Evolutionary conservation across 768 basidiomycete species (phyloP).

Genomic region (Hortiboletus campestris): DNA sequence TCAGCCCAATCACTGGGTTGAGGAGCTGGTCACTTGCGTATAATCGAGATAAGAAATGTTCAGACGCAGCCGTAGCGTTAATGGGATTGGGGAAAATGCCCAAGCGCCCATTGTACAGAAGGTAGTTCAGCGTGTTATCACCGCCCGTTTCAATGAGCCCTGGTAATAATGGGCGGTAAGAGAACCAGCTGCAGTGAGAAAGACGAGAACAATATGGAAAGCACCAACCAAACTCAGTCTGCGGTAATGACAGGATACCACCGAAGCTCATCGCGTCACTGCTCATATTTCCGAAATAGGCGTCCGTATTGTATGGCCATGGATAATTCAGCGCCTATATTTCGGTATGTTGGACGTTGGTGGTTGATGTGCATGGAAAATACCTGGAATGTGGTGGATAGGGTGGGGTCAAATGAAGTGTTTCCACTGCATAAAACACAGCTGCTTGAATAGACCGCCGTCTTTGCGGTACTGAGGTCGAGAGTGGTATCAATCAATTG

Average conservation of each 20-base stretch:
- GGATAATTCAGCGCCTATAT: conserved; percentile 8
- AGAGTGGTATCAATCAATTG: conserved; percentile 16
- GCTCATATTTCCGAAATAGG: conserved; percentile 13
- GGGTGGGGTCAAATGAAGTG: conserved; percentile 10
- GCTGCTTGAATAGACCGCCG: conserved; percentile 19
- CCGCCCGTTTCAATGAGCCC: conserved; percentile 19
- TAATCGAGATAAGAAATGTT: conserved; percentile 15
- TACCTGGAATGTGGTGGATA: conserved; percentile 20
- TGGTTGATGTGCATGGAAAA: background rate
- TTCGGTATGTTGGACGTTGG: background rate
- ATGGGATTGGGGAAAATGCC: conserved; percentile 23
- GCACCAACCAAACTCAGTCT: conserved; percentile 15
- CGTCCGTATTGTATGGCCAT: conserved; percentile 10
- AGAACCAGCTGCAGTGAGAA: background rate
- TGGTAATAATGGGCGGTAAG: background rate
- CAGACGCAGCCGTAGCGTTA: conserved; percentile 16
- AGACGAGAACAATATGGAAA: background rate
- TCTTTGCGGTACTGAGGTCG: conserved; percentile 17
- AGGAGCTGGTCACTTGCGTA: conserved; percentile 17
- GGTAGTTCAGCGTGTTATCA: conserved; percentile 9
- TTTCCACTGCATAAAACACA: conserved; percentile 24
- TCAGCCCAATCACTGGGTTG: conserved; percentile 22
- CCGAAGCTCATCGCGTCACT: conserved; percentile 18
- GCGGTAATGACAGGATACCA: conserved; percentile 9
- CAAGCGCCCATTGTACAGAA: conserved; percentile 22